Base-by-base conservation (phyloP, 1,284 basidiomycete species). In the Cryptococcus sp. region DNA sequence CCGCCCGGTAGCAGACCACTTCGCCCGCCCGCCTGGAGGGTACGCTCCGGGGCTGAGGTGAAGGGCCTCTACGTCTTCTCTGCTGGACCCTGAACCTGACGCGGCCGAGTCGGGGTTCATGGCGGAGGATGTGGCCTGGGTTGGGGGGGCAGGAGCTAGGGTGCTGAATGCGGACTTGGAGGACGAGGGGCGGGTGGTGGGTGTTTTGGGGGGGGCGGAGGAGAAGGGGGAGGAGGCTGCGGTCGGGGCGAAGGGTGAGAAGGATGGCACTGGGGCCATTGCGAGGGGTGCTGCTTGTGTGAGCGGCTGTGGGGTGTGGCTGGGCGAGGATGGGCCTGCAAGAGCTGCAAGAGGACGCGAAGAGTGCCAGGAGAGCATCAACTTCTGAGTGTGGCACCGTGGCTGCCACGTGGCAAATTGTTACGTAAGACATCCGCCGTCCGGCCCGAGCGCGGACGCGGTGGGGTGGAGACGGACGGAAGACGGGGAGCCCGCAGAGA, bases 41-140 rank as follows among this genome's bases (percentile, higher is more conserved):
- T 62, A 75, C 1, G 70, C 68, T 1, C 55, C 42, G 15, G 73
- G 73, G 38, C 69, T 58, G 23, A 73, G 63, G 49, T 70, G 64
- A 8, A 37, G 46, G 2, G 52, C 47, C 21, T 57, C 56, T 4
- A 53, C 50, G 3, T 56, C 58, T 2, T 57, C 58, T 8, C 56
- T 50, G 9, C 28, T 33, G 5, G 28, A 9, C 9, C 28, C 28
- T 33, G 28, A 33, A 5, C 28, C 28, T 33, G 28, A 33, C 4
- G 28, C 28, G 28, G 28, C 28, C 5, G 5, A 9, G 28, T 33
- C 28, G 9, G 9, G 28, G 28, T 40, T 21, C 37, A 47, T 47
- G 23, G 46, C 18, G n/a, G 23, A 47, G 12, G 46, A 23, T 44
- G 28, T 33, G 28, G 28, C 28, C 9, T 33, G 28, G 5, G 28